Evolutionary conservation across 768 basidiomycete species (phyloP).

Genomic region (Psilocybe tampanensis): DNA sequence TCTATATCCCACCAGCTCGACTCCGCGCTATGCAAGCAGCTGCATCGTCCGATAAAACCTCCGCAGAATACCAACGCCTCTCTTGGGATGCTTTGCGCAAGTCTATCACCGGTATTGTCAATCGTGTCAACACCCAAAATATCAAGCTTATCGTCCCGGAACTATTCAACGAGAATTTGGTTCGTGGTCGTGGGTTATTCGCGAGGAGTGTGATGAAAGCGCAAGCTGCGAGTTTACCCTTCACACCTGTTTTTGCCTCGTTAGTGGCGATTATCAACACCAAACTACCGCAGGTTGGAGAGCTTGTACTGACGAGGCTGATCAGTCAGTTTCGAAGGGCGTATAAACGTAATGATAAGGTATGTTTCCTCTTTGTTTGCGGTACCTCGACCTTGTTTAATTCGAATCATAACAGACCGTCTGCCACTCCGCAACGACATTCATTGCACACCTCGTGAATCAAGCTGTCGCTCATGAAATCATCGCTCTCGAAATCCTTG

Average conservation of each 20-base stretch:
- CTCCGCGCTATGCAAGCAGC: conserved; percentile 88
- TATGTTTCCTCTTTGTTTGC: conserved; percentile 34
- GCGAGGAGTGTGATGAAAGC: conserved; percentile 97
- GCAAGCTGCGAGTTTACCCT: conserved; percentile 94
- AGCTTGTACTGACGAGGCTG: conserved; percentile 84
- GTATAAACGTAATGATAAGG: conserved; percentile 98
- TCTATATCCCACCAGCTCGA: conserved; percentile 95
- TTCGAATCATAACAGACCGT: conserved; percentile 59
- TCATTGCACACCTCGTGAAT: conserved; percentile 90
- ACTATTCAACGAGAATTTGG: conserved; percentile 90
- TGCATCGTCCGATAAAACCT: conserved; percentile 78
- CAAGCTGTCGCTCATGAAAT: conserved; percentile 94
- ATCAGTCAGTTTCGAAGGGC: conserved; percentile 94
- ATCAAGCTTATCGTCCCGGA: conserved; percentile 94
- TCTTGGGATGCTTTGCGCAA: conserved; percentile 99
- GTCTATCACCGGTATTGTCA: conserved; percentile 98
- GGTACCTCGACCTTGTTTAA: not conserved
- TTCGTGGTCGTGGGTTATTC: conserved; percentile 92
- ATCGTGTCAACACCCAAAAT: conserved; percentile 95
- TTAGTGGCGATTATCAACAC: conserved; percentile 95
- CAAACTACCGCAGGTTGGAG: conserved; percentile 95
- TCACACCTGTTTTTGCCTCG: conserved; percentile 95
- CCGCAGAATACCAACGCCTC: conserved; percentile 89
- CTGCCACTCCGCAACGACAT: conserved; percentile 91
- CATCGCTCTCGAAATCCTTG: conserved; percentile 91